Conservation (phyloP, 2,329 filamentous ascomycete species). For the Triangularia verruculosa region DNA sequence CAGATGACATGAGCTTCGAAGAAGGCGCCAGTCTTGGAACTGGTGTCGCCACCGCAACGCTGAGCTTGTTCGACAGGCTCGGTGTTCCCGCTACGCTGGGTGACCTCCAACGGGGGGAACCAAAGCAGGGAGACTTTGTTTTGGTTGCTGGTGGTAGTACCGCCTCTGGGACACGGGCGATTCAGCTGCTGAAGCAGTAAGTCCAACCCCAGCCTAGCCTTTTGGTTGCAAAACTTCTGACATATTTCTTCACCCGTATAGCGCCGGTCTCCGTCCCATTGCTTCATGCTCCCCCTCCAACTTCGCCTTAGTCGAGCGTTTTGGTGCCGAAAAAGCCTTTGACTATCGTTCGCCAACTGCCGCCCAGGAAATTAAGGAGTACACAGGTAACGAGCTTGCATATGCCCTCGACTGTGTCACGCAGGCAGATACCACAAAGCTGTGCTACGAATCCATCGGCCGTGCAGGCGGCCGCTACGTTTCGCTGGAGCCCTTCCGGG, state of each 20-base stretch:
- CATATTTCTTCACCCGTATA: not conserved
- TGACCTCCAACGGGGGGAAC: conserved; percentile 11
- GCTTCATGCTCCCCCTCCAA: conserved; percentile 45
- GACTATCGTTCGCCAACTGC: conserved; percentile 41
- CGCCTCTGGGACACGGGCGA: conserved; percentile 41
- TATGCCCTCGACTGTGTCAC: conserved; percentile 45
- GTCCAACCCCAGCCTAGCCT: not conserved
- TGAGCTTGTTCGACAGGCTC: not conserved
- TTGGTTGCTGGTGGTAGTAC: conserved; percentile 47
- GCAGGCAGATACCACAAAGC: conserved; percentile 31
- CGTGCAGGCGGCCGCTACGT: conserved; percentile 39
- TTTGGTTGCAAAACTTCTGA: not conserved
- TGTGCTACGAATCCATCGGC: conserved; percentile 40
- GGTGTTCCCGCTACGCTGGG: conserved; percentile 16
- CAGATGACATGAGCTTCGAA: conserved; percentile 25
- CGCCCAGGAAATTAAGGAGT: conserved; percentile 34
- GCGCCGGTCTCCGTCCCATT: conserved; percentile 40
- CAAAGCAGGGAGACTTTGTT: conserved; percentile 27
- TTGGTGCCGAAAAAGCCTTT: conserved; percentile 44
- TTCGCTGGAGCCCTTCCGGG: conserved; percentile 31
- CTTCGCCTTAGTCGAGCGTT: conserved; percentile 38
- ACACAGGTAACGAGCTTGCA: conserved; percentile 38
- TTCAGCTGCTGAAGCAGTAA: conserved; percentile 40
- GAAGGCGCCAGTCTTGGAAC: conserved; percentile 28
- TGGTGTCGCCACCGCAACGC: not conserved